These are phyloP conservation scores for Cinnamomum chago DNA, from an alignment of 164 flowering plant genomes.

Conservation along the genomic window DNA sequence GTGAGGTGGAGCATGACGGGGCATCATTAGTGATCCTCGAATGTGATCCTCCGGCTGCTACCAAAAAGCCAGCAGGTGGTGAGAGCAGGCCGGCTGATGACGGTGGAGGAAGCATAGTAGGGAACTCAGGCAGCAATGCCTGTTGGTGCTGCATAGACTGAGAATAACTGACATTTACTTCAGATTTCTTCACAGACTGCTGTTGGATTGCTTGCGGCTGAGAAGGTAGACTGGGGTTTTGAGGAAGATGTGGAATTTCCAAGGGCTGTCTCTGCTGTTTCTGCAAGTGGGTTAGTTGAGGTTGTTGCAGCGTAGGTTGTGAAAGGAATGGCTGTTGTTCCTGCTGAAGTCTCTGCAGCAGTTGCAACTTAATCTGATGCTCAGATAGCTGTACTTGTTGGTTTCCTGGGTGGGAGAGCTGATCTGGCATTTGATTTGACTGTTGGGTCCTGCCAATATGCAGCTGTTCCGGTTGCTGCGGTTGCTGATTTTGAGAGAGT, in stretches of 20 bases:
- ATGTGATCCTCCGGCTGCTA: constrained; percentile 42
- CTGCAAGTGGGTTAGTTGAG: constrained; percentile 46
- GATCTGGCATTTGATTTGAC: constrained; percentile 33
- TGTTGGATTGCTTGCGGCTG: constrained; percentile 42
- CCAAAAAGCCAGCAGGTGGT: constrained; percentile 29
- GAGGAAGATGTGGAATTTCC: constrained; percentile 54
- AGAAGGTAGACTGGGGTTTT: constrained; percentile 38
- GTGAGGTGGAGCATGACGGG: constrained; percentile 89
- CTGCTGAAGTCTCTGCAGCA: constrained; percentile 77
- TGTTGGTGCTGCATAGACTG: constrained; percentile 48
- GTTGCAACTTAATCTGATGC: constrained; percentile 63
- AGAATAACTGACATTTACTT: constrained; percentile 37
- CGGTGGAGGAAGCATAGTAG: constrained; percentile 37
- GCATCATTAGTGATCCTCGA: constrained; percentile 64
- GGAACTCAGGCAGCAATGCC: constrained; percentile 38
- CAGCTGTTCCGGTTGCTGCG: constrained; percentile 17
- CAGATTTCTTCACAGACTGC: constrained; percentile 42
- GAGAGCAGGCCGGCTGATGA: constrained; percentile 39
- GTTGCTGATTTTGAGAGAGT: constrained; percentile 39
- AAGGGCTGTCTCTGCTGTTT: constrained; percentile 66
- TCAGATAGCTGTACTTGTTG: constrained; percentile 40
- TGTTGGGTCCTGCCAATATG: constrained; percentile 37
- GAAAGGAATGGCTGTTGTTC: constrained; percentile 60
- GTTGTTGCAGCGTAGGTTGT: constrained; percentile 46
- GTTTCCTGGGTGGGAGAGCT: constrained; percentile 36